phyloP scores from a whole-genome alignment of 495 filamentous ascomycete species.

The Pyrenula aspistea region DNA sequence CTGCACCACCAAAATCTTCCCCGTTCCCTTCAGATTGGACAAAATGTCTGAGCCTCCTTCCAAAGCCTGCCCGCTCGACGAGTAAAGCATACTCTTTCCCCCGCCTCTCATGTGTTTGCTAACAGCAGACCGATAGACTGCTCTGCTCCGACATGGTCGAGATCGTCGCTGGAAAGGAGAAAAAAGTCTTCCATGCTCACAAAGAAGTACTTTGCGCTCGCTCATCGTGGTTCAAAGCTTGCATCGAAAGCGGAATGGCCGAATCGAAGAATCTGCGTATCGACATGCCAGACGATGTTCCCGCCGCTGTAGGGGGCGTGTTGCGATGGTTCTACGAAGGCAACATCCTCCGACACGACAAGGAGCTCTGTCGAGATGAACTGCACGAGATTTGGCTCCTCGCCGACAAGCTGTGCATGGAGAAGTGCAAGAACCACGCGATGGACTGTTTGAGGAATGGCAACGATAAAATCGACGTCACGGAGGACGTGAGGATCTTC shows the following conservation, averaged over 20 bases:
- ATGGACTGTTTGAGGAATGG: too few species aligned
- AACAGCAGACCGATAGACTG: too few species aligned
- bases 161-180: slow-evolving; percentile 6
- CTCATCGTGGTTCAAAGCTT: slow-evolving; percentile 7
- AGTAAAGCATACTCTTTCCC: too few species aligned
- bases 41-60: too few species aligned
- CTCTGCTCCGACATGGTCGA: neutral
- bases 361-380: neutral
- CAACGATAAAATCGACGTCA: too few species aligned
- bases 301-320: slow-evolving; percentile 9
- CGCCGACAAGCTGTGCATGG: neutral
- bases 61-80: too few species aligned
- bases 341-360: neutral
- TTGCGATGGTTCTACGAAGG: neutral
- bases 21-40: too few species aligned
- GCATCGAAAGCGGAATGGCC: slow-evolving; percentile 6
- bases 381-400: neutral
- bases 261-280: slow-evolving; percentile 3
- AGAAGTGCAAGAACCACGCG: neutral
- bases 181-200: slow-evolving; percentile 7
- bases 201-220: slow-evolving; percentile 7
- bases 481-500: too few species aligned
- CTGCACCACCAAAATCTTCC: too few species aligned
- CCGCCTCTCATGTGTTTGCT: too few species aligned
- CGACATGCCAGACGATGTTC: slow-evolving; percentile 21